A percentile compares a stretch with the other conserved stretches of the same genome.
Evolutionary conservation across 108 stramenopile genomes (phyloP).

Genomic region (Schizochytrium sp.): DNA sequence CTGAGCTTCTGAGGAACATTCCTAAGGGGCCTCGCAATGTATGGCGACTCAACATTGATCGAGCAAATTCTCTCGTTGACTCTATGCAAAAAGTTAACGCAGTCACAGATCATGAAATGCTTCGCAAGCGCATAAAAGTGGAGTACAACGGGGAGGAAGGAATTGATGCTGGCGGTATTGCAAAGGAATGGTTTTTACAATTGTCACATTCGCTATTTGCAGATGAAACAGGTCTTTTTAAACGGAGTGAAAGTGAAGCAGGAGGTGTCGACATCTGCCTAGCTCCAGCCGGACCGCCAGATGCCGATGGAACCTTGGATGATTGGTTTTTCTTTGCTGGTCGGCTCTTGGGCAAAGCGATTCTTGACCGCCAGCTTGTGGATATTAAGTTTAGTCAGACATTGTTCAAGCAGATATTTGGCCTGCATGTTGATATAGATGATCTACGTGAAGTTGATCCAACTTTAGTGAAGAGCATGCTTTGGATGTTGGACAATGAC

Average conservation of each 20-base stretch:
- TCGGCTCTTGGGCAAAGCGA: slow-evolving; percentile 95
- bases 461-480: slow-evolving; percentile 84
- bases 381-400: slow-evolving; percentile 97
- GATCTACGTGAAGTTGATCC: slow-evolving; percentile 89
- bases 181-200: slow-evolving; percentile 94
- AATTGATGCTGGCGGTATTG: slow-evolving; percentile 96
- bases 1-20: slow-evolving; percentile 79
- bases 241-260: slow-evolving; percentile 69
- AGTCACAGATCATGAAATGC: slow-evolving; percentile 87
- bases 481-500: slow-evolving; percentile 63
- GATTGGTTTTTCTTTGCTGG: slow-evolving; percentile 96
- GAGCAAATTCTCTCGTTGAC: slow-evolving; percentile 92
- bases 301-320: slow-evolving; percentile 88
- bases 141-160: slow-evolving; percentile 95
- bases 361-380: slow-evolving; percentile 93
- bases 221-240: slow-evolving; percentile 96
- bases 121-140: slow-evolving; percentile 90
- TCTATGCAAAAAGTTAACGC: slow-evolving; percentile 90
- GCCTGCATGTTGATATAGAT: slow-evolving; percentile 89
- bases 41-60: slow-evolving; percentile 86
- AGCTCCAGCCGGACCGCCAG: neutral
- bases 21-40: slow-evolving; percentile 83
- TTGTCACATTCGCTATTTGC: slow-evolving; percentile 97
- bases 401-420: slow-evolving; percentile 98
- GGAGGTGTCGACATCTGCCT: slow-evolving; percentile 95